Percentiles rank a stretch among this genome's conserved stretches.
Conservation (phyloP, 1,139 yeast species). For the Yamadazyma taylorii region DNA sequence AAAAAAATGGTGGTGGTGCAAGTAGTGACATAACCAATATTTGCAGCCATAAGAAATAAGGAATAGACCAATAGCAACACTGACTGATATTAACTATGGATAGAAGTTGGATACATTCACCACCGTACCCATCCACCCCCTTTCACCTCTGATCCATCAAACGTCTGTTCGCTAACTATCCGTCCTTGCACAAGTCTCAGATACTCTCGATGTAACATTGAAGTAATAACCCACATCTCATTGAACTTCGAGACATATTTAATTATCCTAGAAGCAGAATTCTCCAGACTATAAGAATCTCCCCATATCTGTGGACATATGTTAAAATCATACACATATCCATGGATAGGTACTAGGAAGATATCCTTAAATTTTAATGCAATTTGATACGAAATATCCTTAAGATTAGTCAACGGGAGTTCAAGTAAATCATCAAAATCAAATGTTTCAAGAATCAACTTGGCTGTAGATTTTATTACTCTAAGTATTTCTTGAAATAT, state of each 20-base stretch:
- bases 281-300: neutral
- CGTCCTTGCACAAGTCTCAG: neutral
- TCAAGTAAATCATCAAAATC: slow-evolving; percentile 6
- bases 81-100: no score
- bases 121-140: no score
- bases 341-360: slow-evolving; percentile 13
- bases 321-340: neutral
- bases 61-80: no score
- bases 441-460: slow-evolving; percentile 4
- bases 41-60: neutral
- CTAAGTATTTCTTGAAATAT: slow-evolving; percentile 6
- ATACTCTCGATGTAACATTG: slow-evolving; percentile 11
- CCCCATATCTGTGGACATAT: neutral
- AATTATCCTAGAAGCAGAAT: slow-evolving; percentile 5
- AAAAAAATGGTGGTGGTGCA: no score
- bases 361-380: slow-evolving; percentile 13
- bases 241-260: slow-evolving; percentile 14
- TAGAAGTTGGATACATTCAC: no score
- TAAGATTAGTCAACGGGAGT: slow-evolving; percentile 16
- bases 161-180: no score
- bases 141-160: no score
- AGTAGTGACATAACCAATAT: neutral
- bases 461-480: slow-evolving; percentile 5
- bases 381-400: slow-evolving; percentile 13
- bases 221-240: slow-evolving; percentile 18